A percentile compares a stretch with the other conserved stretches of the same genome.
Evolutionary conservation across 805 yeast species (phyloP).

Genomic region (Wickerhamiella allomyrinae): DNA sequence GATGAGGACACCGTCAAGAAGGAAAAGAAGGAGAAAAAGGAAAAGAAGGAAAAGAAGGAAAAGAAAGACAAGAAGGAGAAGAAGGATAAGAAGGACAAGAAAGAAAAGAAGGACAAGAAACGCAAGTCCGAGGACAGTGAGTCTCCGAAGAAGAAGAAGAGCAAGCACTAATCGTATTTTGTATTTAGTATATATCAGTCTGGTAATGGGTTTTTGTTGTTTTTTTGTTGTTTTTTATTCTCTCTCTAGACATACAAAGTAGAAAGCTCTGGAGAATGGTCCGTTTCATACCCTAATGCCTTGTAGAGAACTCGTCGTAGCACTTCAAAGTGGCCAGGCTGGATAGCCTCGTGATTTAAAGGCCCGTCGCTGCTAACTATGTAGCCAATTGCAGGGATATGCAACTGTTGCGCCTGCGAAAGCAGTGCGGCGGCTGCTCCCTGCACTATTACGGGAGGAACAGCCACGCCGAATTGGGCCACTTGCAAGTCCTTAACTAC

Average conservation of each 20-base stretch:
- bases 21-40: constrained; percentile 36
- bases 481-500: constrained; percentile 1
- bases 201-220: no score
- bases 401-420: constrained; percentile 15
- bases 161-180: constrained; percentile 28
- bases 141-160: constrained; percentile 37
- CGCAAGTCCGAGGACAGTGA: constrained; percentile 24
- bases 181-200: no score
- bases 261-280: constrained; percentile 6
- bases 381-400: constrained; percentile 17
- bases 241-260: constrained; percentile 11
- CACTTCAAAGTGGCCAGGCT: constrained; percentile 6
- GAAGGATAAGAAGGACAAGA: constrained; percentile 40
- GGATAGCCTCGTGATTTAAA: constrained; percentile 20
- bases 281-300: constrained; percentile 3
- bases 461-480: constrained; percentile 10
- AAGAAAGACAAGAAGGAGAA: constrained; percentile 36
- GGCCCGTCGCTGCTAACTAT: constrained; percentile 24
- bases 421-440: constrained; percentile 24
- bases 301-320: constrained; percentile 5
- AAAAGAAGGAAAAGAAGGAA: constrained; percentile 37
- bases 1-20: constrained; percentile 37
- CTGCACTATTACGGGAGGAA: constrained; percentile 21
- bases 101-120: constrained; percentile 37
- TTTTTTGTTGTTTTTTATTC: constrained; percentile 4